Base-by-base conservation (phyloP, 2,329 filamentous ascomycete genomes). In the Coleophoma cylindrospora region DNA sequence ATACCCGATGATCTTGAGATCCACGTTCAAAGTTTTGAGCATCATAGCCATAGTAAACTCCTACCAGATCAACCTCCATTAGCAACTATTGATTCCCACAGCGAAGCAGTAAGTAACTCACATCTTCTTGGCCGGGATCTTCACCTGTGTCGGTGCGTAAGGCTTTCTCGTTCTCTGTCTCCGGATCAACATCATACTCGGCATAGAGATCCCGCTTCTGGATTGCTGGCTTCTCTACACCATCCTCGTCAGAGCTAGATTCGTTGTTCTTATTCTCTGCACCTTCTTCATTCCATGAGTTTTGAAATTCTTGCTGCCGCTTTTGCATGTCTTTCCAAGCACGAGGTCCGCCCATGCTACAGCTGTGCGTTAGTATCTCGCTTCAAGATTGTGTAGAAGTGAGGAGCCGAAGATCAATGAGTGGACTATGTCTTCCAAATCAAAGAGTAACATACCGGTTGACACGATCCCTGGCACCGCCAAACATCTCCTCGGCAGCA, bases 41-140 rank as follows among this genome's bases (percentile, higher is more conserved):
- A 87, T 87, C 75, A 80, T 81, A 44, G 78, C 81, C 76, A 88
- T 84, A 12, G 81, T 86, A 59, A 87, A 86, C 12, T 75, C 76
- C 81, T 83, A 56, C 7, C 40, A 9, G 34, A 13, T 27, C 4
- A 27, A 27, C 27, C 2, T 27, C 9, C 37, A 41, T 58, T 45
- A 54, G 40, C 14, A 43, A 45, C 45, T 34, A 21, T 21, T 22
- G 33, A 15, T 15, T 33, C 13, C 22, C 37, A 21, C 43, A 33
- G 10, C 19, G 33, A 19, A 51, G 47, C 66, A 66, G 53, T 69
- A 69, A 38, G 70, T 64, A 49, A 70, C 70, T 50, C 64, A 66
- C 68, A 48, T 69, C 70, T 19, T 71, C 65, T n/a, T 70, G 66
- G 47, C 64, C 66, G 34, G 66, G 63, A 45, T 62, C 62, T 32